Conservation (phyloP, 768 basidiomycete genomes). For the Rhodotorula graminis region DNA sequence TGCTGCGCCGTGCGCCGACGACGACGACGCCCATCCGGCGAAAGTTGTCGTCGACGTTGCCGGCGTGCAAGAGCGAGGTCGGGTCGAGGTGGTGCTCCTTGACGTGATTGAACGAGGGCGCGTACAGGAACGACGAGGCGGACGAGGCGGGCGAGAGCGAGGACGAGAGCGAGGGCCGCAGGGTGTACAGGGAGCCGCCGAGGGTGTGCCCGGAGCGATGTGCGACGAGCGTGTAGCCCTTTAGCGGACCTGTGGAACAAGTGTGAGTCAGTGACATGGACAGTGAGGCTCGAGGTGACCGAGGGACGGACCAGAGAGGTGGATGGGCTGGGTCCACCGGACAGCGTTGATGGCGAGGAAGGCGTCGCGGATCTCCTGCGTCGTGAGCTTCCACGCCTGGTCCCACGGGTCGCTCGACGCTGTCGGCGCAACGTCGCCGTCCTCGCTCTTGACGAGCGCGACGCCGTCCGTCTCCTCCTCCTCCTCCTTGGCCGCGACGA, state of each 20-base stretch:
- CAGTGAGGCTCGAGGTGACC: constrained; percentile 40
- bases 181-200: constrained; percentile 96
- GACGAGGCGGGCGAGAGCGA: constrained; percentile 36
- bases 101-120: constrained; percentile 93
- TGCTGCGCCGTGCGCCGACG: constrained; percentile 80
- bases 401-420: constrained; percentile 45
- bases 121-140: constrained; percentile 82
- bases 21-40: constrained; percentile 88
- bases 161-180: constrained; percentile 87
- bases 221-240: constrained; percentile 69
- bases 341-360: constrained; percentile 87
- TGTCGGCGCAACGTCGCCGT: constrained; percentile 20
- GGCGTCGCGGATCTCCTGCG: constrained; percentile 81
- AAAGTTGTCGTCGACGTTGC: constrained; percentile 63
- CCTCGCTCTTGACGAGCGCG: constrained; percentile 38
- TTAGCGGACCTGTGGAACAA: constrained; percentile 3
- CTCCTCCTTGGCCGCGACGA: constrained; percentile 28
- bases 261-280: background rate
- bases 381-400: constrained; percentile 66
- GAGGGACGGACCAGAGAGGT: constrained; percentile 70
- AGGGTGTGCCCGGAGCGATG: constrained; percentile 92
- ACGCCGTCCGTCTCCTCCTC: constrained; percentile 26
- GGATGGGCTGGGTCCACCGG: constrained; percentile 90
- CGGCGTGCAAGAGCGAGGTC: constrained; percentile 63
- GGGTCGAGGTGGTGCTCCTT: constrained; percentile 91